Base-by-base conservation (phyloP, 345 rosid species). In the Clausena lansium region DNA sequence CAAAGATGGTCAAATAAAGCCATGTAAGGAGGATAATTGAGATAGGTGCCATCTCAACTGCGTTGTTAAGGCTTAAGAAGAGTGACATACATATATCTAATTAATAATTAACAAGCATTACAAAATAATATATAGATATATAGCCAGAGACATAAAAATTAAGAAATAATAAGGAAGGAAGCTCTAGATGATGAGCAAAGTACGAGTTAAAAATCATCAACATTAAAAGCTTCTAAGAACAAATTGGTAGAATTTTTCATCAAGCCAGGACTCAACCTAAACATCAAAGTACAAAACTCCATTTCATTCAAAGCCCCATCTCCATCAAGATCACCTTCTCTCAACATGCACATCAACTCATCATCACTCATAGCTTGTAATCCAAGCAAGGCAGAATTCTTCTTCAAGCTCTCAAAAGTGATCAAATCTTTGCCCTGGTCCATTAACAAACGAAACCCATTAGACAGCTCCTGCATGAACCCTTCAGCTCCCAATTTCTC, bases 261-360 rank as follows among this genome's bases (percentile, higher is more conserved):
- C 81, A 88, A 76, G 0, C 62, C 88, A 68, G 94, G 94, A 54
- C 94, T 90, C 58, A 90, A 57, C 84, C 94, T 87, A 69, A 86
- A 88, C 94, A 90, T 90, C 19, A 90, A 79, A 47, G 88, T 84
- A 52, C 89, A 90, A 57, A 90, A 90, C 78, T 90, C 92, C 87
- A 81, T 81, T 68, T 83, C 86, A 65, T 81, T 80, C 79, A 88
- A 13, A 17, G 83, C 87, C 0, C 92, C 92, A 72, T 90, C 94
- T 0, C 92, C 94, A 63, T 90, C 87, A 14, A 86, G 59, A 63
- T 90, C 92, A 8, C 91, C 94, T 83, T 88, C 92, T 39, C 80
- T 78, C 30, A 90, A 45, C 94, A 90, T 90, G 47, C 81, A 79
- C 78, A n/a, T 62, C 22, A 84, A 20, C 35, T 90, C 91, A 6